These are phyloP conservation scores for Ramularia endophylla DNA, from an alignment of 2,329 filamentous ascomycete species.

Conservation along the genomic window DNA sequence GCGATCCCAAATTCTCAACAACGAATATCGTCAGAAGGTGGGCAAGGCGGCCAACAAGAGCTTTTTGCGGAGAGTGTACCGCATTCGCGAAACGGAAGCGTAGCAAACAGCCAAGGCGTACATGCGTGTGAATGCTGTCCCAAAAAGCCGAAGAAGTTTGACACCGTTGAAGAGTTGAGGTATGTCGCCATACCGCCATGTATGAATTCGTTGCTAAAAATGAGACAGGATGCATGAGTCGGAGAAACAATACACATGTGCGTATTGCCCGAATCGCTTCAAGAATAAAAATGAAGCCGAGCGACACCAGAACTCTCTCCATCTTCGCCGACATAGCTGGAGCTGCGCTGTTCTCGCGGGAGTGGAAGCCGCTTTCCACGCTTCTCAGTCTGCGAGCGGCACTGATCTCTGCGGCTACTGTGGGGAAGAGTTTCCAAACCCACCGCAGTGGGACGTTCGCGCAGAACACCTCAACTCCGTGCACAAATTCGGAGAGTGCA, in stretches of 20 bases:
- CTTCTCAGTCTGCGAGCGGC: slow-evolving; percentile 56
- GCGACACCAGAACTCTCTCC: slow-evolving; percentile 90
- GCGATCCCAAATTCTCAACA: slow-evolving; percentile 24
- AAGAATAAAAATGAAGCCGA: slow-evolving; percentile 99
- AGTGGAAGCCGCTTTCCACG: slow-evolving; percentile 77
- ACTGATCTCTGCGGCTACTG: slow-evolving; percentile 91
- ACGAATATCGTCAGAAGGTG: slow-evolving; percentile 37
- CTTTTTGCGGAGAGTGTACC: slow-evolving; percentile 40
- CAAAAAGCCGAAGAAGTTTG: slow-evolving; percentile 95
- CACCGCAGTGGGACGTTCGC: slow-evolving; percentile 81
- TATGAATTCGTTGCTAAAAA: background rate
- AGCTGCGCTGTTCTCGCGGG: slow-evolving; percentile 79
- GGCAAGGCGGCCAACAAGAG: slow-evolving; percentile 36
- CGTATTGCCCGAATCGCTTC: slow-evolving; percentile 89
- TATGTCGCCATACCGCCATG: slow-evolving; percentile 37
- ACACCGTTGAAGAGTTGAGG: slow-evolving; percentile 72
- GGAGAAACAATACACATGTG: slow-evolving; percentile 94
- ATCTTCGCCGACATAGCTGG: slow-evolving; percentile 91
- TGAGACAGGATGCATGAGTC: slow-evolving; percentile 73
- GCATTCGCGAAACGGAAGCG: slow-evolving; percentile 45
- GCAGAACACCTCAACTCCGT: slow-evolving; percentile 81
- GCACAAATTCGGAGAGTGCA: slow-evolving; percentile 98
- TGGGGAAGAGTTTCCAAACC: slow-evolving; percentile 83
- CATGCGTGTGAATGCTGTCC: slow-evolving; percentile 91
- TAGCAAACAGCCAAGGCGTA: slow-evolving; percentile 50